Evolutionary conservation across 2,329 filamentous ascomycete species (phyloP).

Genomic region (Chrysoporthe deuterocubensis): DNA sequence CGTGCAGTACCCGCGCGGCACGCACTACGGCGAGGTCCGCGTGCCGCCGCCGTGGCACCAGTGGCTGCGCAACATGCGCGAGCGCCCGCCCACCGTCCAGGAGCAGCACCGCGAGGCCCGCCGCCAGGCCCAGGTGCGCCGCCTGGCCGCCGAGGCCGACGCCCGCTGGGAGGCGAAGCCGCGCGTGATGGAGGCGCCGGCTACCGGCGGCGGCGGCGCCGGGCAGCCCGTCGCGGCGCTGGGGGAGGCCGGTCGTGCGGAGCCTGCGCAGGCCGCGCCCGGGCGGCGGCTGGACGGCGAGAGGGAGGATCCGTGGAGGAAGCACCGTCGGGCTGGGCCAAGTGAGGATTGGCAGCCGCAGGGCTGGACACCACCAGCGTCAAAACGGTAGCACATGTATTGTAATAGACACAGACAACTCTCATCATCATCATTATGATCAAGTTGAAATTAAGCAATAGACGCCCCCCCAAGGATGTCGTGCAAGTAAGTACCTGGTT

Average conservation of each 20-base stretch:
- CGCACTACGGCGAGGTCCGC: slow-evolving; percentile 58
- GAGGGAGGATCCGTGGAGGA: slow-evolving; percentile 61
- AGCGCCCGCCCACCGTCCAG: slow-evolving; percentile 55
- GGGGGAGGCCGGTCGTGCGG: slow-evolving; percentile 30
- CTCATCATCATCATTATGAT: slow-evolving; percentile 9
- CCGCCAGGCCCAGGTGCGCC: slow-evolving; percentile 57
- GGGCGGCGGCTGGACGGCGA: slow-evolving; percentile 2
- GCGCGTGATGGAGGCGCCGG: slow-evolving; percentile 48
- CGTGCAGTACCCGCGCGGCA: slow-evolving; percentile 59
- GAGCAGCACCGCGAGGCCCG: slow-evolving; percentile 60
- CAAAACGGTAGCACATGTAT: slow-evolving; percentile 38
- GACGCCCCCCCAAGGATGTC: background rate
- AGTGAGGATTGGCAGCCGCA: slow-evolving; percentile 71
- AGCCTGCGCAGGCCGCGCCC: background rate
- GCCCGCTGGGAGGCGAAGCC: slow-evolving; percentile 66
- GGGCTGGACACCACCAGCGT: slow-evolving; percentile 53
- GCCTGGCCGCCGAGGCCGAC: slow-evolving; percentile 64
- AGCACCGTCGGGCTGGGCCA: slow-evolving; percentile 53
- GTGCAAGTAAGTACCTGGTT: background rate
- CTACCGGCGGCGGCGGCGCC: slow-evolving; percentile 28
- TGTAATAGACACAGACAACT: background rate
- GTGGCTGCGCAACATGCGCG: slow-evolving; percentile 67
- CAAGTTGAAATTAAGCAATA: background rate
- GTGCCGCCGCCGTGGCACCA: slow-evolving; percentile 70
- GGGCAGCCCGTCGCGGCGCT: slow-evolving; percentile 38